These are phyloP conservation scores for Nothophaeocryptopus gaeumannii DNA, from an alignment of 2,329 filamentous ascomycete species.

Conservation along the genomic window DNA sequence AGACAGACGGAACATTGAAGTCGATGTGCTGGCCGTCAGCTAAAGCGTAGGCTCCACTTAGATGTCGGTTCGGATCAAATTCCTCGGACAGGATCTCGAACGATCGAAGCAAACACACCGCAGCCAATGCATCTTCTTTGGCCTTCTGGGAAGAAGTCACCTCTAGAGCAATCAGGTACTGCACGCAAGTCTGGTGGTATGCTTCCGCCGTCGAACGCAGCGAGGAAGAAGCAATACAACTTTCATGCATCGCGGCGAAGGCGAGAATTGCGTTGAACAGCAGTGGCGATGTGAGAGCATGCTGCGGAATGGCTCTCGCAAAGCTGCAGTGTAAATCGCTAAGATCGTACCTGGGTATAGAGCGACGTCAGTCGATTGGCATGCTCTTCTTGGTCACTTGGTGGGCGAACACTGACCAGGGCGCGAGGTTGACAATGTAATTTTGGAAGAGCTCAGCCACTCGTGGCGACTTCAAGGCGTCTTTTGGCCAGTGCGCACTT, in stretches of 20 bases:
- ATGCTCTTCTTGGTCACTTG: too few species aligned
- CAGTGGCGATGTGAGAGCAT: conserved; percentile 2
- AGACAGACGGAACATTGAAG: background rate
- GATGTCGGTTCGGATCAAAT: conserved; percentile 10
- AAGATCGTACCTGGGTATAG: conserved; percentile 1
- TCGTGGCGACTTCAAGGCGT: background rate
- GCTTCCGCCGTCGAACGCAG: conserved; percentile 1
- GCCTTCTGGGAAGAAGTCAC: background rate
- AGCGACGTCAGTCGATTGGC: too few species aligned
- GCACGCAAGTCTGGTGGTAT: conserved; percentile 3
- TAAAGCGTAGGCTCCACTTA: conserved; percentile 8
- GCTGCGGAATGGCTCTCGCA: background rate
- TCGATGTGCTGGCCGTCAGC: background rate
- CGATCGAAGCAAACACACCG: conserved; percentile 9
- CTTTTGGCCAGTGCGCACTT: background rate
- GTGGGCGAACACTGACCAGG: background rate
- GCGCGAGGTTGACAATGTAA: conserved; percentile 5
- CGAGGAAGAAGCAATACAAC: background rate
- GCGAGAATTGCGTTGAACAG: conserved; percentile 9
- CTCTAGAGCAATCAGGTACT: conserved; percentile 1
- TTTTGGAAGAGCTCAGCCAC: conserved; percentile 6
- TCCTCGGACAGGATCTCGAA: conserved; percentile 10
- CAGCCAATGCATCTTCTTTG: conserved; percentile 1
- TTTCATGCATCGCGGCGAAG: conserved; percentile 9
- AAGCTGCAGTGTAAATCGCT: conserved; percentile 10